Conservation (phyloP, 371 early-diverging fungal species). For the Saksenaea oblongispora region DNA sequence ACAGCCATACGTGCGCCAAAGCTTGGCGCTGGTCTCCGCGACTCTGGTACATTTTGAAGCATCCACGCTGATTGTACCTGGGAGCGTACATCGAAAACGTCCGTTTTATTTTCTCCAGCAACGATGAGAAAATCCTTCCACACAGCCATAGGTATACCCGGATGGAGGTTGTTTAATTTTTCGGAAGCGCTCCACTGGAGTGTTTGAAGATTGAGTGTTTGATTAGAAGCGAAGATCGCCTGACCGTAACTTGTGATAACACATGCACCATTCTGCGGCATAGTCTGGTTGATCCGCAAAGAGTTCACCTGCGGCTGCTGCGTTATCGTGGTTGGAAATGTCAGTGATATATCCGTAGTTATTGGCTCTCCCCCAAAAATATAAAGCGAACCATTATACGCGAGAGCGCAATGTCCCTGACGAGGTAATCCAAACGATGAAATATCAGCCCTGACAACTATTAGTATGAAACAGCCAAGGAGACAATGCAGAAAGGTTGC, state of each 20-base stretch:
- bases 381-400: slow-evolving; percentile 17
- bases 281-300: neutral
- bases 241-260: slow-evolving; percentile 23
- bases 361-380: slow-evolving; percentile 13
- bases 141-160: slow-evolving; percentile 8
- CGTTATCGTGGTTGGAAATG: neutral
- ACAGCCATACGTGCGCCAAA: slow-evolving; percentile 6
- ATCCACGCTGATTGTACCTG: slow-evolving; percentile 5
- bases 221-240: slow-evolving; percentile 10
- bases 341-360: neutral
- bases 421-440: slow-evolving; percentile 19
- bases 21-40: slow-evolving; percentile 1
- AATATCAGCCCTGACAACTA: neutral
- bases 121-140: slow-evolving; percentile 14
- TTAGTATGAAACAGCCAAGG: neutral
- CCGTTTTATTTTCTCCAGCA: slow-evolving; percentile 8
- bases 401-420: slow-evolving; percentile 14
- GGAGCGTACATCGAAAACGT: slow-evolving; percentile 12
- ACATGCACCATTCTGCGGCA: slow-evolving; percentile 12
- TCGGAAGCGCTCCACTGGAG: neutral
- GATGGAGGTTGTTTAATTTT: neutral
- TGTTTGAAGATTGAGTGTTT: neutral
- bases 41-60: neutral
- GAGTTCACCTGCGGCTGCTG: neutral
- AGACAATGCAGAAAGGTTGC: neutral